Base-by-base conservation (phyloP, 768 basidiomycete species). In the Rhizopogon salebrosus region DNA sequence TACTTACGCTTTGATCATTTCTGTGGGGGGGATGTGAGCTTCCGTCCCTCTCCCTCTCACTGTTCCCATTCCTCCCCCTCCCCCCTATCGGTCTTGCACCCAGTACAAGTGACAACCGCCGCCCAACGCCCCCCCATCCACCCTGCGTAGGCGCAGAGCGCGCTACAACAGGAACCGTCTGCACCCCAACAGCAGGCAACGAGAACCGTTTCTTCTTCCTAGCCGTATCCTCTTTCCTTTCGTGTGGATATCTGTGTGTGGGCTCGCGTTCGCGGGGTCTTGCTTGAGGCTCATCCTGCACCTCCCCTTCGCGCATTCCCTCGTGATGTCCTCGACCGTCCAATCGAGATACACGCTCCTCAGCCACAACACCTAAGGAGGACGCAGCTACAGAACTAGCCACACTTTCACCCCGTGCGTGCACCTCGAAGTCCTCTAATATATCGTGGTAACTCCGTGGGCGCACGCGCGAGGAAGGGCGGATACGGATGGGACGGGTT, bases 191-290 rank as follows among this genome's bases (percentile, higher is more conserved):
- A n/a, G 86, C 86, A 41, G 89, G 87, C 46, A 87, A 55, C 45
- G 89, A 90, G 60, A 89, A 89, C 36, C 87, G 78, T 62, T 88
- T n/a, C n/a, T n/a, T n/a, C n/a, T n/a, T n/a, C n/a, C 84, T 70
- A 39, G 76, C 78, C 0, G 85, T 87, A 55, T 87, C 78, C 62
- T 87, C 87, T 59, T 64, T 74, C 54, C 27, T 52, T 23, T 26
- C 34, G 20, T 24, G 18, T 6, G 11, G 9, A 27, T 49, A 27
- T 16, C 37, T n/a, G 16, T 22, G 49, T 24, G 8, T 49, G n/a
- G 22, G 40, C 14, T 49, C 23, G 18, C 16, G 36, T 24, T n/a
- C n/a, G n/a, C n/a, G n/a, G n/a, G n/a, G 27, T 23, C 20, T 34
- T 34, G 31, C 5, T 2, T 6, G 14, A 5, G 14, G 13, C 8